Conservation (phyloP, 2,329 filamentous ascomycete species). For the Pseudogymnoascus sp. region DNA sequence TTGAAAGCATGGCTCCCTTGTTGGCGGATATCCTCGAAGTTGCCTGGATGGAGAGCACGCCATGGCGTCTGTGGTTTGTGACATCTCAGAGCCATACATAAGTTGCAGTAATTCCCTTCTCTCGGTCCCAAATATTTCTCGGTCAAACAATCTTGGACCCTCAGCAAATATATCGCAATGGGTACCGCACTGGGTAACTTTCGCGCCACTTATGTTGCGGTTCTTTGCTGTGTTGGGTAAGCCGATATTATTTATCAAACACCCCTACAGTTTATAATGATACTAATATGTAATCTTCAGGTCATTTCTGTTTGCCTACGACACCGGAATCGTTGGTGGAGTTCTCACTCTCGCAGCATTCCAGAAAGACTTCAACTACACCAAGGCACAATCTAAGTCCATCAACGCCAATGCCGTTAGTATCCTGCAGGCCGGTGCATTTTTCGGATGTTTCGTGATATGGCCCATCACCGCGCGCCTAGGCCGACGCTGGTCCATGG, state of each 20-base stretch:
- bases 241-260: not conserved
- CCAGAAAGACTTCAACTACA: slow-evolving; percentile 34
- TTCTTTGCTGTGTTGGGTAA: slow-evolving; percentile 11
- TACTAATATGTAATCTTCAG: slow-evolving; percentile 16
- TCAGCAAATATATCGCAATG: slow-evolving; percentile 5
- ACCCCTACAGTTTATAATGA: slow-evolving; percentile 12
- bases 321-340: slow-evolving; percentile 38
- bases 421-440: slow-evolving; percentile 43
- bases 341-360: slow-evolving; percentile 37
- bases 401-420: slow-evolving; percentile 39
- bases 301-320: slow-evolving; percentile 34
- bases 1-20: not conserved
- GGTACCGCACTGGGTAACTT: slow-evolving; percentile 27
- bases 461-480: slow-evolving; percentile 39
- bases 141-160: not conserved
- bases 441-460: slow-evolving; percentile 40
- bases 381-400: slow-evolving; percentile 30
- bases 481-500: slow-evolving; percentile 37
- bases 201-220: slow-evolving; percentile 27
- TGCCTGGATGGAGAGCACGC: slow-evolving; percentile 1
- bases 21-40: not conserved
- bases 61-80: not conserved
- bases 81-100: not conserved
- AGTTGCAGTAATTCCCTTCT: not conserved
- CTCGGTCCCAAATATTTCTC: not conserved